Evolutionary conservation across 2,329 filamentous ascomycete genomes (phyloP), one percentile per base, ranked within the genome.

Genomic region (Sporothrix humicola): DNA sequence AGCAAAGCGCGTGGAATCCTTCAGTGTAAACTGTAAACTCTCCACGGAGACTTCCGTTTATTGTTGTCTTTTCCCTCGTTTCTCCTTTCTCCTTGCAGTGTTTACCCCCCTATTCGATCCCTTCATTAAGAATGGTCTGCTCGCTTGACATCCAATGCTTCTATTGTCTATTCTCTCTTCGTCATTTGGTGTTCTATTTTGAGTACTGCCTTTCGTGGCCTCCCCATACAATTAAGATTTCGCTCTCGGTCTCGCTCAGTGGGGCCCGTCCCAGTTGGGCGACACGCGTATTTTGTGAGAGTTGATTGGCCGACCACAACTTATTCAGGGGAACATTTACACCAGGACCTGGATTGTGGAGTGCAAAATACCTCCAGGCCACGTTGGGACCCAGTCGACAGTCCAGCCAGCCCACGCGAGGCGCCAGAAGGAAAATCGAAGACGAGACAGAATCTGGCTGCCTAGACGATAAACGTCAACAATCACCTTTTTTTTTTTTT

Each of bases 281-380:
- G 58, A 42, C 58, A 61, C 58, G 26, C 58, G 58, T 61, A 61
- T 42, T 42, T n/a, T 42, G 5, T 7, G 31, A 15, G n/a, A 2
- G 6, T 10, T 61, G 13, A n/a, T 61, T 42, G 58, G 58, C 13
- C 26, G 15, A 31, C 58, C 58, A 26, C 37, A 26, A 42, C 58
- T 61, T 42, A 61, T 61, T 61, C 26, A 37, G 26, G 58, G 58
- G 58, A 8, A n/a, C 15, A n/a, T 17, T 52, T n/a, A 5, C 10
- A 56, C 54, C 20, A 56, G 20, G 37, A 15, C 31, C 58, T 61
- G 58, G 58, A 61, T 42, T 42, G 58, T 61, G 31, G 31, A 42
- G 26, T 31, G 58, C 15, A 31, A 17, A 52, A 17, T 52, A n/a
- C 3, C 15, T 26, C 17, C 15, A 15, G 13, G 20, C 54, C 54